Base-by-base conservation (phyloP, 2,329 filamentous ascomycete species). In the Periglandula ipomoeae region DNA sequence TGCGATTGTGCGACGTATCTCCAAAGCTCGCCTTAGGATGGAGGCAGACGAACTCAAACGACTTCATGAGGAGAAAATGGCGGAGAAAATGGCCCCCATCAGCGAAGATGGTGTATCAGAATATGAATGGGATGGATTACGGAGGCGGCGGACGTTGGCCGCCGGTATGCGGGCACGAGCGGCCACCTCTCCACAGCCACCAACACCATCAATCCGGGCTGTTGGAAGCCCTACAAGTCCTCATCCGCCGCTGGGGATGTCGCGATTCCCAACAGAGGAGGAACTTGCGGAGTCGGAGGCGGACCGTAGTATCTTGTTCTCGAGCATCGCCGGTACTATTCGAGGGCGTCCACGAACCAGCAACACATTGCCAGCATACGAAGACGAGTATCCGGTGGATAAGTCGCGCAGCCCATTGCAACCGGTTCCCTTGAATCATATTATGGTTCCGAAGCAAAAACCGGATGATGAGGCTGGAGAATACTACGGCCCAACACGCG, bases 61-160 rank as follows among this genome's bases (percentile, higher is more conserved):
- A 27, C 74, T 95, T 50, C 83, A 85, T 51, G 84, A 90, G 57
- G 91, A 97, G 60, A 87, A 83, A 61, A 70, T 79, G 58, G 72
- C 75, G 55, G 85, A 89, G 56, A 69, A 73, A 42, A 82, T 95
- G 63, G 81, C 83, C 49, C 79, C 87, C 2, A 85, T 94, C 46
- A 79, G 76, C 42, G 89, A 96, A 61, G 81, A 89, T 55, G 88
- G 89, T 22, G 73, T 81, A 26, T 67, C 72, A 43, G 59, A 66
- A 32, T 85, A 88, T 53, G 89, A 97, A 67, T 98, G 89, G 84
- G 93, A 97, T 66, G 93, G 93, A 4, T 69, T 98, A 46, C 79
- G 91, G 58, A 76, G 89, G 58, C 78, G 93, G 38, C 74, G 76
- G 56, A 82, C 79, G 8, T 77, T 79, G 55, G 64, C 59, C 17